Conservation (phyloP, 768 basidiomycete genomes). For the Boletus sp. region DNA sequence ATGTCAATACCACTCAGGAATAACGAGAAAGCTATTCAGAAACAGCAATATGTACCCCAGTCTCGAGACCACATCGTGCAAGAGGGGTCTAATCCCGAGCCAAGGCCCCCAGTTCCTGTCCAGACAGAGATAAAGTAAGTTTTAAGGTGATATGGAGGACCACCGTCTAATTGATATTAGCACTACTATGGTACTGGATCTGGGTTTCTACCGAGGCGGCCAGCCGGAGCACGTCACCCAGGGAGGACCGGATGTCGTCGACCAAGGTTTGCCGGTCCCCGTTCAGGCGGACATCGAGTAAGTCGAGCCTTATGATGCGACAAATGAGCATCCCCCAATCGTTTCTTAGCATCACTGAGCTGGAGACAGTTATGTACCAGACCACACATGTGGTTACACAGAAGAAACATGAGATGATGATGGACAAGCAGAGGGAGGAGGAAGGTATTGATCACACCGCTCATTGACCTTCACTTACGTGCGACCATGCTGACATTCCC, state of each 20-base stretch:
- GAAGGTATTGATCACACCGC: background rate
- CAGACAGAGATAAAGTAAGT: background rate
- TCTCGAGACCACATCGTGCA: background rate
- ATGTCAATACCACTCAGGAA: background rate
- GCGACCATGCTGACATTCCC: background rate
- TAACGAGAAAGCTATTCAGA: background rate
- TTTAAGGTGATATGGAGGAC: too few species aligned
- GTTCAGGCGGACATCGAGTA: background rate
- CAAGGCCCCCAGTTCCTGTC: too few species aligned
- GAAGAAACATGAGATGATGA: background rate
- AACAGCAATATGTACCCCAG: background rate
- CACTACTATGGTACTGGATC: background rate
- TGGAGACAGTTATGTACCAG: background rate
- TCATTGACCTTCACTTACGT: background rate
- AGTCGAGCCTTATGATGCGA: background rate
- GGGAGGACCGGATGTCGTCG: background rate
- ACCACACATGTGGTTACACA: background rate
- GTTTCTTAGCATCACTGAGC: background rate
- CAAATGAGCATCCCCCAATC: background rate
- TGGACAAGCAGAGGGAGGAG: background rate
- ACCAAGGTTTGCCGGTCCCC: background rate
- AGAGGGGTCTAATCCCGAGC: background rate
- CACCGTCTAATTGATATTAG: background rate
- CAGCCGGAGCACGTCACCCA: background rate
- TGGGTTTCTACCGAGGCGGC: too few species aligned